A percentile compares a stretch with the other conserved stretches of the same genome.
phyloP scores from a whole-genome alignment of 306 rosid genomes.

The Prunus davidiana region DNA sequence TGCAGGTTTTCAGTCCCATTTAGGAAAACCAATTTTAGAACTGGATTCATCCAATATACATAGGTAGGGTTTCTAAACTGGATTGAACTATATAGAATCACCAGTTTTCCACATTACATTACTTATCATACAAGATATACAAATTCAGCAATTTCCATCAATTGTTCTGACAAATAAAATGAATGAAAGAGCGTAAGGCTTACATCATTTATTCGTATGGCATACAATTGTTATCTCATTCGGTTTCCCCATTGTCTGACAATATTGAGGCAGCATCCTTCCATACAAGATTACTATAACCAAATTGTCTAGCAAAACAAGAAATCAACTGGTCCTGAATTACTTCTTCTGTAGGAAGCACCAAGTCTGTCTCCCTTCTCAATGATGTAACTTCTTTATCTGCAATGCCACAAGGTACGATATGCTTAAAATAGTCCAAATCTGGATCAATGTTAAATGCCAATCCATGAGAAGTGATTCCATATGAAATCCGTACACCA shows the following conservation, averaged over 20 bases:
- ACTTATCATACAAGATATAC: not conserved
- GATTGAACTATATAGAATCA: slow-evolving; percentile 3
- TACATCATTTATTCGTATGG: not conserved
- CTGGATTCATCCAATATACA: not conserved
- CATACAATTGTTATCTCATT: slow-evolving; percentile 25
- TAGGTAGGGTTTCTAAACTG: slow-evolving; percentile 1
- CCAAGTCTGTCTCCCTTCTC: slow-evolving; percentile 54
- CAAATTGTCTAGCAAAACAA: slow-evolving; percentile 69
- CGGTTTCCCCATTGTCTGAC: slow-evolving; percentile 26
- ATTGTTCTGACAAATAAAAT: not conserved
- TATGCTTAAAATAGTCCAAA: slow-evolving; percentile 67
- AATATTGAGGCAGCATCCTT: slow-evolving; percentile 45
- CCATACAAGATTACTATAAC: slow-evolving; percentile 51
- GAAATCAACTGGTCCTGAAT: slow-evolving; percentile 69
- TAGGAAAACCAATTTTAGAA: not conserved
- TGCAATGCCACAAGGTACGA: slow-evolving; percentile 85
- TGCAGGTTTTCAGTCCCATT: not conserved
- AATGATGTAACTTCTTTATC: slow-evolving; percentile 82
- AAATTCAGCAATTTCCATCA: not conserved
- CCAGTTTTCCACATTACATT: not conserved
- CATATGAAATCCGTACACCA: slow-evolving; percentile 74
- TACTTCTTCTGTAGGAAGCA: slow-evolving; percentile 58
- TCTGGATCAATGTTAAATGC: slow-evolving; percentile 91
- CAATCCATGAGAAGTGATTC: slow-evolving; percentile 82
- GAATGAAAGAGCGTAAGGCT: not conserved